Base-by-base conservation (phyloP, 345 rosid genomes). In the Kandelia obovata region DNA sequence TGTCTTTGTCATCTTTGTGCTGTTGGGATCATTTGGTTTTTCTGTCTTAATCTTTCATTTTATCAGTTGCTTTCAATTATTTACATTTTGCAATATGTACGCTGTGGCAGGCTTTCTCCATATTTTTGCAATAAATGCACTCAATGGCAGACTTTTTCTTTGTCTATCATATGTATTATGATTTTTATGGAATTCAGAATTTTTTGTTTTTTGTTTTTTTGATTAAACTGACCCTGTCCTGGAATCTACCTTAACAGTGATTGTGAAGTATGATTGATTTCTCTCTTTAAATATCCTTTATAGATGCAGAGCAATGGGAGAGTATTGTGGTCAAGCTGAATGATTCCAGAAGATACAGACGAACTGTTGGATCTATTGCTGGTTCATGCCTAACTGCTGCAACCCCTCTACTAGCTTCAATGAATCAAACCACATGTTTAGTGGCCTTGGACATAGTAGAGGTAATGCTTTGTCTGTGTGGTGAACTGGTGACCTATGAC, bases 381-480 rank as follows among this genome's bases (percentile, higher is more conserved):
- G 81, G 85, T 74, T 89, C 92, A 17, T 92, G 99, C 83, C 83
- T 95, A 71, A 78, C 75, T 5, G 80, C 96, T 19, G 85, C 92
- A 72, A 84, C 82, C 10, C 93, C 99, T 69, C 83, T 91, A 32
- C 85, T 95, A 63, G 96, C 92, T 69, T 89, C 96, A 68, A 65
- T 70, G 71, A 77, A 85, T 67, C 99, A 89, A 74, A 78, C 73
- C 27, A 73, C 83, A 43, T 88, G 93, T 87, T 83, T 95, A 79
- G 86, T 83, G 73, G 89, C 88, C n/a, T 80, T 90, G 68, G 89
- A 86, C 73, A 88, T 92, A 66, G 73, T 94, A 49, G 92, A 91
- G 95, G 98, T 93, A 84, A 28, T 11, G 19, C 19, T 43, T 43
- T 43, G 19, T 11, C 5, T 43, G 49, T 43, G 49, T 43, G 49